Evolutionary conservation across 805 yeast genomes (phyloP), one percentile per base, ranked within the genome.

Genomic region (Candida coquimbonensis): DNA sequence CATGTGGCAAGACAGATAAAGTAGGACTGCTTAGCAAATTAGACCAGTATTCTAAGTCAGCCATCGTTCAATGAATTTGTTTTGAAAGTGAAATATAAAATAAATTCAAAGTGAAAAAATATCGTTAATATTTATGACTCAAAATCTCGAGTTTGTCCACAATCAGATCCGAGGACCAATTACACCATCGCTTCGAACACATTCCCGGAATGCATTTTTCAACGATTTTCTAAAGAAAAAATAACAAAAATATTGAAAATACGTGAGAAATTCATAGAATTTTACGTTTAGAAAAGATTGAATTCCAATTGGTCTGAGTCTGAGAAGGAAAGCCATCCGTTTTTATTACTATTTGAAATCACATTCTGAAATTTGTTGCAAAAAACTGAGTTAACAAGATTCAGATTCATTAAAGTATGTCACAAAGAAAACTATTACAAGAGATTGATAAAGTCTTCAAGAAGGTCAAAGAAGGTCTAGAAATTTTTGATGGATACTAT

Each of bases 391-490:
- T 6, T 29, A 29, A 29, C 31, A 11, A 29, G 13, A 11, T 5
- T 12, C 12, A 11, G 9, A 36, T 12, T 12, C 14, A 36, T n/a
- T 24, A 29, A 14, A 25, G 8, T 14, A 72, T 72, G 77, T 70
- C 76, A 19, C 74, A 69, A 54, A 66, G 76, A 54, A 72, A 72
- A 50, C 52, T 72, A 40, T 69, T 70, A 45, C 77, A 72, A 66
- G 97, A 91, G 72, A 87, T 93, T 62, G 99, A 91, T 67, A 87
- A 90, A 61, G 88, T 90, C 58, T 77, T 85, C 68, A 88, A 88
- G 65, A 88, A 93, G 65, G 95, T 93, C 45, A 78, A 81, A 47
- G 99, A 91, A 69, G 99, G 99, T 9, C 75, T 91, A 38, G 81
- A 77, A 44, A 84, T 80, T 49, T 91, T 91, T 60, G 96, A 91